Evolutionary conservation across 1,139 yeast genomes (phyloP), one percentile per base, ranked within the genome.

Genomic region (Petasospora fabianii): DNA sequence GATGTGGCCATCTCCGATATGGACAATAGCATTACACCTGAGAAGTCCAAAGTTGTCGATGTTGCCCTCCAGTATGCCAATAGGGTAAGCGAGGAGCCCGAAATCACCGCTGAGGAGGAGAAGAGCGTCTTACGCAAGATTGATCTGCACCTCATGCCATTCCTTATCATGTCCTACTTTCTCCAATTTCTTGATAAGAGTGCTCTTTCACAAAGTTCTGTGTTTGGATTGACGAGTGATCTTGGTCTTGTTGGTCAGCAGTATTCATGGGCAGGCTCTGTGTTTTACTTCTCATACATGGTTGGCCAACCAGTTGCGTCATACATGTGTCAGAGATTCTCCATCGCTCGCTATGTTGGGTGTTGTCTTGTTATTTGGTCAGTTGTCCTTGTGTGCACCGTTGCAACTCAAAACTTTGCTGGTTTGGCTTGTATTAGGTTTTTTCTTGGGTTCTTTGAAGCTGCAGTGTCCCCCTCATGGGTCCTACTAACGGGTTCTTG

Each of bases 401-500:
- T 65, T 1, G 38, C 32, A 6, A 63, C 69, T 11, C 36, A 46
- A n/a, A 65, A 63, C 44, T 62, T 34, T 27, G 35, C 35, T 2
- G 41, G 42, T 16, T 9, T 42, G 15, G 34, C 38, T 5, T 21
- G 29, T 26, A 30, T 38, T 8, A 61, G 80, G 50, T 65, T 69
- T 2, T 39, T 73, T 10, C 53, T 73, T 16, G 80, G 80, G 6
- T 60, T 68, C 48, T 62, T 71, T 17, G 80, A 75, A 51, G 58
- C 70, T 35, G 60, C 68, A 32, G 63, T 71, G 5, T 69, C 77
- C 6, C 82, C 82, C 10, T 72, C 77, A 0, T 69, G 71, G 53
- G 71, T 76, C 30, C 61, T 75, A 28, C 58, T 77, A 35, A 75
- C 81, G 4, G 62, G 73, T 22, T 76, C 72, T 51, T 78, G 75